Conservation (phyloP, 1,139 yeast species). For the Candida smagusa region DNA sequence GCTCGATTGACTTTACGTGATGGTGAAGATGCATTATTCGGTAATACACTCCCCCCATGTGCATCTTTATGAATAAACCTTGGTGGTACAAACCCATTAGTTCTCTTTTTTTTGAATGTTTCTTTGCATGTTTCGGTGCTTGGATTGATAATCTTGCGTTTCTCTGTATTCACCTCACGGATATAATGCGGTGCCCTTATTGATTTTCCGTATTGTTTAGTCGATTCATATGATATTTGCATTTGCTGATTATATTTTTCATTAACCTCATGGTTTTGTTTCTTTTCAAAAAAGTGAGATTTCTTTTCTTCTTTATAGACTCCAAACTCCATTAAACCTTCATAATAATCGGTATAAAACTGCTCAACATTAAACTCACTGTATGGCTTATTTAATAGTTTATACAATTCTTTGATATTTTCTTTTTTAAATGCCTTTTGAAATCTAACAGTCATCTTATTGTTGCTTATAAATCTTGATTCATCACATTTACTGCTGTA, state of each 20-base stretch:
- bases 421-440: constrained; percentile 20
- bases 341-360: constrained; percentile 10
- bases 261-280: constrained; percentile 3
- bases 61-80: constrained; percentile 1
- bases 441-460: constrained; percentile 10
- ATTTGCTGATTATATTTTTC: constrained; percentile 10
- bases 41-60: not conserved
- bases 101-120: constrained; percentile 1
- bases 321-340: constrained; percentile 6
- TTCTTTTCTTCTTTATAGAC: not conserved
- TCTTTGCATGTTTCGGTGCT: not conserved
- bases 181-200: not conserved
- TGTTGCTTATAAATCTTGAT: constrained; percentile 31
- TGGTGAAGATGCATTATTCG: not conserved
- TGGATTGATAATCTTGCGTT: not conserved
- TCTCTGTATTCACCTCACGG: not conserved
- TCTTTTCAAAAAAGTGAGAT: constrained; percentile 9
- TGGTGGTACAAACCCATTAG: constrained; percentile 4
- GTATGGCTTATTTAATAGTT: constrained; percentile 9
- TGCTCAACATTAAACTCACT: constrained; percentile 9
- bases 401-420: constrained; percentile 17
- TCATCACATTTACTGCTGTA: constrained; percentile 17
- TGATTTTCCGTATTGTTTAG: not conserved
- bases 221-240: constrained; percentile 9
- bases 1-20: constrained; percentile 16